Percentiles rank a stretch among this genome's conserved stretches.
phyloP scores from a whole-genome alignment of 768 basidiomycete genomes.

The Kwoniella heveanensis region DNA sequence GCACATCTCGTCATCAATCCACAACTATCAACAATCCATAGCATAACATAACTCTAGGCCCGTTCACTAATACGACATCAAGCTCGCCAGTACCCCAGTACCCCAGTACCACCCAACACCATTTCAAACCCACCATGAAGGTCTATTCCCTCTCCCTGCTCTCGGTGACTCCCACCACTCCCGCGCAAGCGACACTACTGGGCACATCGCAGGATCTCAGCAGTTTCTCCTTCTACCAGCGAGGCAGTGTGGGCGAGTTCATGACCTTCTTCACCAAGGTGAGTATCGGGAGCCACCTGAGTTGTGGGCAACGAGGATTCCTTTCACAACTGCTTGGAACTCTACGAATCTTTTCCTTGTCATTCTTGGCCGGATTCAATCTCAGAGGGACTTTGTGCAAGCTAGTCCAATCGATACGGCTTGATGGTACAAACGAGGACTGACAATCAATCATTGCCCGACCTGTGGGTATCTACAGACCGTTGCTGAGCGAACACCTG shows the following conservation, averaged over 20 bases:
- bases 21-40: too few relatives aligned
- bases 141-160: constrained; percentile 78
- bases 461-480: too few relatives aligned
- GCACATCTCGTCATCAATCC: not conserved
- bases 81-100: too few relatives aligned
- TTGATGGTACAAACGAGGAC: too few relatives aligned
- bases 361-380: too few relatives aligned
- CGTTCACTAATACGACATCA: too few relatives aligned
- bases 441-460: not conserved
- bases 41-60: too few relatives aligned
- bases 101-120: too few relatives aligned
- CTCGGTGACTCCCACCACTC: constrained; percentile 64
- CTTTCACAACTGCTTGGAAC: not conserved
- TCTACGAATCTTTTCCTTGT: too few relatives aligned
- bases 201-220: constrained; percentile 75
- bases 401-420: too few relatives aligned
- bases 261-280: constrained; percentile 82
- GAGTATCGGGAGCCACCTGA: not conserved
- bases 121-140: constrained; percentile 66
- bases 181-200: constrained; percentile 67
- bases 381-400: too few relatives aligned
- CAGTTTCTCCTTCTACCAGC: constrained; percentile 91
- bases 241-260: constrained; percentile 83
- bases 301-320: not conserved
- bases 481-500: constrained; percentile 80